These are phyloP conservation scores for Xylariaceae sp. DNA, from an alignment of 2,329 filamentous ascomycete genomes.

Conservation along the genomic window DNA sequence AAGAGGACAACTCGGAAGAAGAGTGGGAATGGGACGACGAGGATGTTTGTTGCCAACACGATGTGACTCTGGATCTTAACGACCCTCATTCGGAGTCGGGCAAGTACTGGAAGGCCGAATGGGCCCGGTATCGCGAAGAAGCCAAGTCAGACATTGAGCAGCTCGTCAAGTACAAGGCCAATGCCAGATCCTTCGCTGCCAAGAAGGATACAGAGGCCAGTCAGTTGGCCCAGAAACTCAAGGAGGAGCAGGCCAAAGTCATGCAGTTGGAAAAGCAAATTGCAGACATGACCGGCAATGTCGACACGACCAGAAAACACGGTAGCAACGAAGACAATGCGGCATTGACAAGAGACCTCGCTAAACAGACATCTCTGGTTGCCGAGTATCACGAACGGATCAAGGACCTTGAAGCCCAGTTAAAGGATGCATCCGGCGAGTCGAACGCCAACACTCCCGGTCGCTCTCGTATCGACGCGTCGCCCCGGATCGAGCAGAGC, in stretches of 20 bases:
- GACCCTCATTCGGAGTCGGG: constrained; percentile 71
- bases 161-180: constrained; percentile 71
- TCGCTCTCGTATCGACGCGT: constrained; percentile 38
- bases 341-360: constrained; percentile 48
- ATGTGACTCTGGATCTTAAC: constrained; percentile 65
- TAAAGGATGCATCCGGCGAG: constrained; percentile 40
- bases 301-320: constrained; percentile 37
- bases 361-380: constrained; percentile 52
- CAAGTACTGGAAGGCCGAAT: constrained; percentile 75
- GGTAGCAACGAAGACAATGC: constrained; percentile 41
- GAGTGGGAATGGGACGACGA: constrained; percentile 57
- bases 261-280: constrained; percentile 58
- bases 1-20: constrained; percentile 39
- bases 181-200: constrained; percentile 72
- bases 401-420: constrained; percentile 50
- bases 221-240: constrained; percentile 59
- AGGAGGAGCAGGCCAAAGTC: constrained; percentile 62
- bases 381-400: constrained; percentile 55
- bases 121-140: constrained; percentile 66
- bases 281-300: constrained; percentile 54
- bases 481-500: constrained; percentile 47
- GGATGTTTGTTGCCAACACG: constrained; percentile 47
- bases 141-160: constrained; percentile 71
- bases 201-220: constrained; percentile 69
- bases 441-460: constrained; percentile 30